Percentiles rank a stretch among this genome's conserved stretches.
phyloP scores from a whole-genome alignment of 805 yeast species.

The Barnettozyma populi region DNA sequence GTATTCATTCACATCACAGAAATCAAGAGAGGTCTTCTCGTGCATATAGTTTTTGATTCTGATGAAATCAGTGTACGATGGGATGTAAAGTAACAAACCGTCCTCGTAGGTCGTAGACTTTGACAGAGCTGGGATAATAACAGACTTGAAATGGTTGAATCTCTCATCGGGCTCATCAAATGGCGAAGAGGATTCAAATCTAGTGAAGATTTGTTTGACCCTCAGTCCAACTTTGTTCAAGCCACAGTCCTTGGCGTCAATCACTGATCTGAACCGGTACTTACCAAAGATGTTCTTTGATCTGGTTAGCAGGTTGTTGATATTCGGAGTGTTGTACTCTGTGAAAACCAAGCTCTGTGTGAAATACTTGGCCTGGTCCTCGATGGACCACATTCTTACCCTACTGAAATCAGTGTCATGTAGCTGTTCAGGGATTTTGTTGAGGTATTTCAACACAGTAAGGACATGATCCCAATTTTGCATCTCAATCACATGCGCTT shows the following conservation, averaged over 20 bases:
- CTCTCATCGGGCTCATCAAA: slow-evolving; percentile 74
- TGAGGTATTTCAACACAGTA: slow-evolving; percentile 62
- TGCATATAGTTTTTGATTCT: slow-evolving; percentile 61
- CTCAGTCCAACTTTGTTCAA: slow-evolving; percentile 62
- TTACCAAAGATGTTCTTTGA: slow-evolving; percentile 57
- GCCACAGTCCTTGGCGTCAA: slow-evolving; percentile 43
- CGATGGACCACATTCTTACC: slow-evolving; percentile 87
- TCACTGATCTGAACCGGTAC: slow-evolving; percentile 45
- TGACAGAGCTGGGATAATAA: slow-evolving; percentile 63
- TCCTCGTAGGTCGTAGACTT: slow-evolving; percentile 55
- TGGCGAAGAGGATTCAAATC: slow-evolving; percentile 56
- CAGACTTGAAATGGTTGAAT: slow-evolving; percentile 72
- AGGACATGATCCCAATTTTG: slow-evolving; percentile 88
- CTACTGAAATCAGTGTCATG: slow-evolving; percentile 88
- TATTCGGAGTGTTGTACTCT: slow-evolving; percentile 75
- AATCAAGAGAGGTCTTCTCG: slow-evolving; percentile 54
- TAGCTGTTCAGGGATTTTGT: slow-evolving; percentile 71
- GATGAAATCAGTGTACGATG: slow-evolving; percentile 81
- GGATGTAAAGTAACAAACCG: slow-evolving; percentile 78
- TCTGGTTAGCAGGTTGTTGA: slow-evolving; percentile 54
- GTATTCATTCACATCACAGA: slow-evolving; percentile 80
- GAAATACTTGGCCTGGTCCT: slow-evolving; percentile 66
- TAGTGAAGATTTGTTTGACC: slow-evolving; percentile 62
- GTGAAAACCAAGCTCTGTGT: slow-evolving; percentile 77
- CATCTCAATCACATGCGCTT: slow-evolving; percentile 79